Evolutionary conservation across 768 basidiomycete species (phyloP), one percentile per base, ranked within the genome.

Genomic region (Daedaleopsis nitida): DNA sequence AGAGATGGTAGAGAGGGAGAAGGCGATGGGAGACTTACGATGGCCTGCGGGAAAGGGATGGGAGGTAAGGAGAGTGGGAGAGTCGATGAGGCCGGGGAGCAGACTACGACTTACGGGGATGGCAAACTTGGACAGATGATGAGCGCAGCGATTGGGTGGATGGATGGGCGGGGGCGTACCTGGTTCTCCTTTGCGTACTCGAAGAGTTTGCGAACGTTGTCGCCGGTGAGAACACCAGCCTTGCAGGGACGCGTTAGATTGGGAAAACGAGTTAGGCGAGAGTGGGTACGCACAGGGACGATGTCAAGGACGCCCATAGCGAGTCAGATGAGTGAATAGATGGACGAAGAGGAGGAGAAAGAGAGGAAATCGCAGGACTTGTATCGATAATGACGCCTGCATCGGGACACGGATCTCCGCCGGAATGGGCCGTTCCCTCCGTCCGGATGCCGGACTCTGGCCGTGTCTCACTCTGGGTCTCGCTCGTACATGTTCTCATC

Each of bases 151-250:
- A 17, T 37, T n/a, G 13, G 19, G 38, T n/a, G 21, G 54, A 45
- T 9, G 27, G 9, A 23, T 16, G 24, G 21, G 17, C 43, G 16
- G 51, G 57, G 66, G 60, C 82, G 64, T 64, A 94, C 96, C 82
- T 95, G 80, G 75, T 98, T 73, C 69, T 87, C 85, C 70, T 89
- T 91, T 48, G 96, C 96, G 74, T 96, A 97, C 68, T 96, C 88
- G 74, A 98, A 96, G 72, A 99, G 78, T 77, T 95, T 96, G 77
- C 94, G 87, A 69, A 94, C 91, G 74, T 98, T 86, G 68, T 96
- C 91, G 75, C 96, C 96, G 62, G 94, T 96, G 73, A 99, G 78
- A 63, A 99, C 96, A 66, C 96, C 96, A 74, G 94, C 82, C 95
- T 96, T 47, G 60, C 52, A 24, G 3, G 57, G 49, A 24, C 37